phyloP scores from a whole-genome alignment of 352 stramenopile species.

The Peronosclerospora sorghi region DNA sequence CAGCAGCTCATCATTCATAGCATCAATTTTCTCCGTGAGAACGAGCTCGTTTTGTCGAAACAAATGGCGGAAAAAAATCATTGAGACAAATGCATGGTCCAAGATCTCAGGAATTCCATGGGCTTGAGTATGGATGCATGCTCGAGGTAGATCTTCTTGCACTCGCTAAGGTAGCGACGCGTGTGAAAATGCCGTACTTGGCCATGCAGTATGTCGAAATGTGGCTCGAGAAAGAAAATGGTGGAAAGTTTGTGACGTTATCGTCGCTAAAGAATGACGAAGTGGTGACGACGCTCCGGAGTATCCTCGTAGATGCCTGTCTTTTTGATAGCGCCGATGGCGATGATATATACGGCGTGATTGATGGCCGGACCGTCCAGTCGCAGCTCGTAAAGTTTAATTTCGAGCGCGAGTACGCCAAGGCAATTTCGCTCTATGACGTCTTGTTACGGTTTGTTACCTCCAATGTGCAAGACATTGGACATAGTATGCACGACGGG shows the following conservation, averaged over 20 bases:
- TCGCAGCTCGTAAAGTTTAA: too few species aligned
- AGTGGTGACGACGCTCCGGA: slow-evolving; percentile 19
- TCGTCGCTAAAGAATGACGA: slow-evolving; percentile 18
- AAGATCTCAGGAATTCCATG: too few species aligned
- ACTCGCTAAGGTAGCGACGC: slow-evolving; percentile 45
- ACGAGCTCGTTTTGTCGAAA: slow-evolving; percentile 60
- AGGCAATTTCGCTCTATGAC: too few species aligned
- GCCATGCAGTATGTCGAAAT: slow-evolving; percentile 87
- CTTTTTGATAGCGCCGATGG: slow-evolving; percentile 45
- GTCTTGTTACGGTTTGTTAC: too few species aligned
- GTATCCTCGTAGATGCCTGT: slow-evolving; percentile 54
- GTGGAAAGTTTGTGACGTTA: slow-evolving; percentile 31
- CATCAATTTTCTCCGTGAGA: too few species aligned
- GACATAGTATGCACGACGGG: background rate
- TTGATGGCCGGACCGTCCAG: slow-evolving; percentile 59
- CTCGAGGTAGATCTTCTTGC: too few species aligned
- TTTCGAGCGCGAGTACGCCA: too few species aligned
- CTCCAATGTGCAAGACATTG: background rate
- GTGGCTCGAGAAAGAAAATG: too few species aligned
- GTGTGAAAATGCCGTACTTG: slow-evolving; percentile 78
- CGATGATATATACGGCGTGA: slow-evolving; percentile 71
- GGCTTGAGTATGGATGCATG: slow-evolving; percentile 40
- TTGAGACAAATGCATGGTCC: too few species aligned
- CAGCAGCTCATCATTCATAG: too few species aligned
- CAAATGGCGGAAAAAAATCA: too few species aligned